phyloP scores from a whole-genome alignment of 2,329 filamentous ascomycete genomes.

The Fusarium sp. region DNA sequence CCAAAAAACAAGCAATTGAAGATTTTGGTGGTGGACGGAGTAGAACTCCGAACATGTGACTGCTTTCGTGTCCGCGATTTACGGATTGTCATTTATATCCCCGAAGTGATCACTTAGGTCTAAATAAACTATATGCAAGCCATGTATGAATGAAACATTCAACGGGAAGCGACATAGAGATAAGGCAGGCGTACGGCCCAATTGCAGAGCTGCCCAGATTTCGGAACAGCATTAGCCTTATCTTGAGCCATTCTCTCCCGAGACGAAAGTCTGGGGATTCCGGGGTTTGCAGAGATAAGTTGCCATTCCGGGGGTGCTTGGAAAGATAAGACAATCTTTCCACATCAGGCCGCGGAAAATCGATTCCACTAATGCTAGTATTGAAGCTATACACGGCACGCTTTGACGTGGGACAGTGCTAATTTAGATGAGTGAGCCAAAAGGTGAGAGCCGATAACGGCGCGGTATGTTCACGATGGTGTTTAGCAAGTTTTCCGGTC shows the following conservation, averaged over 20 bases:
- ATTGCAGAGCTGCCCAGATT: conserved; percentile 42
- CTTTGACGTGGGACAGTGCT: conserved; percentile 8
- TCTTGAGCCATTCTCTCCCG: conserved; percentile 31
- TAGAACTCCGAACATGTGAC: conserved; percentile 20
- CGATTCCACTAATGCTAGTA: background rate
- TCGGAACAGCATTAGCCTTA: conserved; percentile 26
- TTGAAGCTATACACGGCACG: conserved; percentile 1
- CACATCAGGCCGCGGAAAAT: conserved; percentile 7
- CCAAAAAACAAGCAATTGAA: background rate
- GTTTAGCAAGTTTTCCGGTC: conserved; percentile 15
- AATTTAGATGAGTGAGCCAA: conserved; percentile 10
- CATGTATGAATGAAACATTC: conserved; percentile 15
- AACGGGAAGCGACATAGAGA: conserved; percentile 18
- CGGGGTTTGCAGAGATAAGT: conserved; percentile 39
- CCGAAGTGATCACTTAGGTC: conserved; percentile 1
- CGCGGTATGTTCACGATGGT: conserved; percentile 25
- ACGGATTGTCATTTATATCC: background rate
- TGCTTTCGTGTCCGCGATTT: background rate
- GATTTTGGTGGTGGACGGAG: background rate
- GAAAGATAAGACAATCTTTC: conserved; percentile 35
- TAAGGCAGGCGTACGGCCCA: conserved; percentile 31
- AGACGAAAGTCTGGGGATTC: conserved; percentile 38
- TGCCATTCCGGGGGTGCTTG: conserved; percentile 22
- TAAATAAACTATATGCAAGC: conserved; percentile 34
- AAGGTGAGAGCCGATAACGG: conserved; percentile 28